Evolutionary conservation across 139 green algal genomes (phyloP), one percentile per base, ranked within the genome.

Genomic region (Tetratostichococcus sp.): DNA sequence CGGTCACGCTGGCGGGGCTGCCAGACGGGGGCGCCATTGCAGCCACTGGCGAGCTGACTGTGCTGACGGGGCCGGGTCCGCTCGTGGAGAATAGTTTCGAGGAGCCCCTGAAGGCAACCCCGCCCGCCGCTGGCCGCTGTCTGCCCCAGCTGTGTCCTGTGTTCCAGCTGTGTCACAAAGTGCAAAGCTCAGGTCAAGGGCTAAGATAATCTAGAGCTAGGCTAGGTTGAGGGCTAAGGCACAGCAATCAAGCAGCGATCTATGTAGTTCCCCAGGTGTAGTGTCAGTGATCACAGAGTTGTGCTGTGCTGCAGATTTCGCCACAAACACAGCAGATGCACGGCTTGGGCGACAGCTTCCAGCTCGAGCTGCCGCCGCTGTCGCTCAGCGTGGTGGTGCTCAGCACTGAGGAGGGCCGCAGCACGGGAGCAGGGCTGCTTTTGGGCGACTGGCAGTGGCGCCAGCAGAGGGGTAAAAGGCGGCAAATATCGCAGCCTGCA

Each of bases 41-140:
- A 33, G 43, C 26, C 17, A 17, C 17, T 1, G 50, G 30, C 17
- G 19, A 69, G 2, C 32, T 71, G 30, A 71, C 34, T 22, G 6
- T 79, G 65, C 69, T 84, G 22, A 82, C 77, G 26, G 70, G 67
- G 23, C 42, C 42, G 17, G 25, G 43, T 6, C 28, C 62, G 8
- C 22, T 32, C 62, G 62, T n/a, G 19, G 75, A 80, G 17, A 84
- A 84, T 43, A 79, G 75, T 16, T 84, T 84, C 50, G 70, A 78
- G 17, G 70, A 78, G 2, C 79, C 79, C 19, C 67, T 74, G 0
- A 75, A 76, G 71, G 75, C 74, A 28, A 43, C 32, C 0, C 30
- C 4, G 22, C 31, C 30, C 8, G 39, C 39, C 14, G 14, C 39
- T 50, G 39, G 39, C 14, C 8, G 8, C 14, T 50, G 39, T 50